Conservation (phyloP, 495 filamentous ascomycete species). For the Elasticomyces elasticus region DNA sequence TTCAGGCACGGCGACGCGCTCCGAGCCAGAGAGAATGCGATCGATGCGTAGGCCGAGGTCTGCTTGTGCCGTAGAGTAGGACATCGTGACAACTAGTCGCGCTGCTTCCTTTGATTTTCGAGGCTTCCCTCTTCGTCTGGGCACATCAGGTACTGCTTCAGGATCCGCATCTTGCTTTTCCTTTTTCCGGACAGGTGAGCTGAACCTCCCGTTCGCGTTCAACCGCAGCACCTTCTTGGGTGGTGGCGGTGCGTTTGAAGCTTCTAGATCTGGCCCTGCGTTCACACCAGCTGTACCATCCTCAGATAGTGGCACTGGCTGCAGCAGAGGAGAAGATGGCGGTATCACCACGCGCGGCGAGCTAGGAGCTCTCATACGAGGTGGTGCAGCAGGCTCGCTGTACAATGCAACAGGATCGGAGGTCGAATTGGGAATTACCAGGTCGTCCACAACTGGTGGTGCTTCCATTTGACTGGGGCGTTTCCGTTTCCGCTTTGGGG, state of each 20-base stretch:
- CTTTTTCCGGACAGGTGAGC: constrained; percentile 37
- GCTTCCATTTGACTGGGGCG: constrained; percentile 5
- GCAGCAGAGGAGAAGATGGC: constrained; percentile 6
- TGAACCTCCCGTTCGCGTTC: constrained; percentile 48
- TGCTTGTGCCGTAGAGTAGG: constrained; percentile 32
- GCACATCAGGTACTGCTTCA: constrained; percentile 12
- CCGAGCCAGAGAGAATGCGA: constrained; percentile 36
- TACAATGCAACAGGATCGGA: neutral
- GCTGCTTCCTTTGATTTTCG: constrained; percentile 13
- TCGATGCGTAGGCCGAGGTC: constrained; percentile 41
- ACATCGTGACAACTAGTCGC: constrained; percentile 35
- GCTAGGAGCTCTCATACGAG: neutral
- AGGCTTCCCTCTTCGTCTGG: constrained; percentile 9
- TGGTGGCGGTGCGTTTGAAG: no score
- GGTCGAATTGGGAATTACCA: neutral
- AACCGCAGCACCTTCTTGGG: constrained; percentile 44
- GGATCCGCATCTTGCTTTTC: constrained; percentile 25
- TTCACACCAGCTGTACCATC: no score
- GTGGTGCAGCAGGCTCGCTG: neutral
- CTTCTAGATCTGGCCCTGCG: no score
- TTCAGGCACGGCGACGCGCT: neutral
- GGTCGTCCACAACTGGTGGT: neutral
- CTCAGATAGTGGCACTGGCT: neutral
- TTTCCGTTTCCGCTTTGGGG: constrained; percentile 3
- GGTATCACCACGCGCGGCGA: constrained; percentile 10